Conservation (phyloP, 495 filamentous ascomycete genomes). For the Penicilliopsis zonata region DNA sequence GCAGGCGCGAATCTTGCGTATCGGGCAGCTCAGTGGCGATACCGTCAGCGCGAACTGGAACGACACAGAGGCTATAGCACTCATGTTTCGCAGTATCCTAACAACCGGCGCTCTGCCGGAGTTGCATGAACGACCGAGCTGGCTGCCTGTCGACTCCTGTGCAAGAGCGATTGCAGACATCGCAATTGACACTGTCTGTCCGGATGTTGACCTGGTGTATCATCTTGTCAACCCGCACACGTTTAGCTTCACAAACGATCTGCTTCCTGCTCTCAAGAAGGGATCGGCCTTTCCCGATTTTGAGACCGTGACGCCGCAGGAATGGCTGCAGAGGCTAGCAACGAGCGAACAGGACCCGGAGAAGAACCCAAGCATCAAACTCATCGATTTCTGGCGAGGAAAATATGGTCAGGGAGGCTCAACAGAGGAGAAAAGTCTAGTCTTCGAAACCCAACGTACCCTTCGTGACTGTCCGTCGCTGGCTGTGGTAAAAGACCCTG, state of each 20-base stretch:
- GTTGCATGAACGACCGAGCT: constrained; percentile 43
- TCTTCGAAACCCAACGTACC: too few relatives aligned
- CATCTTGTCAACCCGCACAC: constrained; percentile 12
- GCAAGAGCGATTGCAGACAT: constrained; percentile 9
- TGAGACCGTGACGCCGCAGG: constrained; percentile 6
- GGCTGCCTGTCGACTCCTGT: constrained; percentile 22
- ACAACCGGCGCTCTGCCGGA: constrained; percentile 39
- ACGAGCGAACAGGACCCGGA: constrained; percentile 15
- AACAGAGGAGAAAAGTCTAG: too few relatives aligned
- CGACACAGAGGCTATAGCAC: constrained; percentile 47
- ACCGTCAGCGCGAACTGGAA: constrained; percentile 47
- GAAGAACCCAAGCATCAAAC: constrained; percentile 31
- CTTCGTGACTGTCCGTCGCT: too few relatives aligned
- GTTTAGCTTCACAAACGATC: constrained; percentile 18
- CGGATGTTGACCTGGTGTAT: constrained; percentile 4
- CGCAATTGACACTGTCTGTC: constrained; percentile 3
- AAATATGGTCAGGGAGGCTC: too few relatives aligned
- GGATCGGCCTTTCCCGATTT: constrained; percentile 12
- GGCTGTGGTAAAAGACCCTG: too few relatives aligned
- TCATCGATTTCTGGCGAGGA: constrained; percentile 28
- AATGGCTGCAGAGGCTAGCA: constrained; percentile 11
- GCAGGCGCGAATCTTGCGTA: constrained; percentile 29
- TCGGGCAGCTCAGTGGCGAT: constrained; percentile 50
- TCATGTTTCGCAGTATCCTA: constrained; percentile 39
- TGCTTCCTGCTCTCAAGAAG: constrained; percentile 10